These are phyloP conservation scores for Myxozyma vanderwaltii DNA, from an alignment of 805 yeast species.

Conservation along the genomic window DNA sequence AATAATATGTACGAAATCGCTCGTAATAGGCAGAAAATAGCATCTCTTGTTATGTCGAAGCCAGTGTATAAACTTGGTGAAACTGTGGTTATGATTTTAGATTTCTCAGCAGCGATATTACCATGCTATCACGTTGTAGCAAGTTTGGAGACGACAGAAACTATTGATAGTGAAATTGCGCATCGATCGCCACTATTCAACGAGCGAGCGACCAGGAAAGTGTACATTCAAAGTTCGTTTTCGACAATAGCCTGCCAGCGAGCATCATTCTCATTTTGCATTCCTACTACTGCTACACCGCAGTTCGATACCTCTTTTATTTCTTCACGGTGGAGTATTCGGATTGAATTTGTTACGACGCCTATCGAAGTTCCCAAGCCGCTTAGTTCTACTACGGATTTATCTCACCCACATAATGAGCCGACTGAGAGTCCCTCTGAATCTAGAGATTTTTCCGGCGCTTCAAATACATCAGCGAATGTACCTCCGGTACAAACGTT, in stretches of 20 bases:
- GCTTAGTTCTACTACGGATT: neutral
- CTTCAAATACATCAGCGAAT: neutral
- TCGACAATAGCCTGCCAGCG: constrained; percentile 35
- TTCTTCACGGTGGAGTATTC: constrained; percentile 40
- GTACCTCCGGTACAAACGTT: constrained; percentile 1
- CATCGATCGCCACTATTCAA: constrained; percentile 35
- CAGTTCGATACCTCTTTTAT: constrained; percentile 41
- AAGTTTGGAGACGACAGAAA: constrained; percentile 45
- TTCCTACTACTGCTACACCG: constrained; percentile 45
- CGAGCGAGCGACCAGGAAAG: constrained; percentile 36
- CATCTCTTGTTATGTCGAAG: constrained; percentile 47
- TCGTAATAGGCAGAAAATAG: constrained; percentile 47
- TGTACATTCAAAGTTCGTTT: constrained; percentile 36
- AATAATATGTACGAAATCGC: constrained; percentile 45
- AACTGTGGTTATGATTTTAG: constrained; percentile 46
- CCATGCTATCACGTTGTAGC: constrained; percentile 47
- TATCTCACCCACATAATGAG: neutral
- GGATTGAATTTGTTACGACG: constrained; percentile 40
- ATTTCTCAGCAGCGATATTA: constrained; percentile 41
- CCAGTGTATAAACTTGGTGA: constrained; percentile 43
- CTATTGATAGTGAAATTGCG: constrained; percentile 38
- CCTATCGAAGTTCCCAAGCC: constrained; percentile 17
- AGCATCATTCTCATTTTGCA: constrained; percentile 38
- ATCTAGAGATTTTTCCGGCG: neutral
- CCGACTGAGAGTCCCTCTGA: neutral